Percentiles rank a stretch among this genome's conserved stretches.
phyloP scores from a whole-genome alignment of 352 stramenopile genomes.

The Phytopythium boreale region DNA sequence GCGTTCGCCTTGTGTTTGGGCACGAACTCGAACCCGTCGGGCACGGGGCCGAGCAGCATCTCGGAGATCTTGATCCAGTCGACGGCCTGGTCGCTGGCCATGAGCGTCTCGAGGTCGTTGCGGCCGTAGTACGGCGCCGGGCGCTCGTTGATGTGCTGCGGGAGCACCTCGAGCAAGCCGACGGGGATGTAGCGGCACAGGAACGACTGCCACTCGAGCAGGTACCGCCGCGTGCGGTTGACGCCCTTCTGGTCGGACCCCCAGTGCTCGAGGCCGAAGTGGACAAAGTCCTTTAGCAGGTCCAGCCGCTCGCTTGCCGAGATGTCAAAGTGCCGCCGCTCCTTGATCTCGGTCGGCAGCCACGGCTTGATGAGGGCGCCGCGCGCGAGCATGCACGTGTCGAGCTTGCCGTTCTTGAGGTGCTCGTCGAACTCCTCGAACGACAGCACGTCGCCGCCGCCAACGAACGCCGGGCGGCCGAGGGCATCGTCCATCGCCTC shows the following conservation, averaged over 20 bases:
- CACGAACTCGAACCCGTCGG: slow-evolving; percentile 91
- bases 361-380: slow-evolving; percentile 99
- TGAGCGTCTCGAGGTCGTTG: slow-evolving; percentile 97
- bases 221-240: slow-evolving; percentile 96
- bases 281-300: slow-evolving; percentile 96
- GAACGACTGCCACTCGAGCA: slow-evolving; percentile 99
- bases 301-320: slow-evolving; percentile 95
- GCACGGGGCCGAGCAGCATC: slow-evolving; percentile 96
- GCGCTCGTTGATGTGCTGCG: slow-evolving; percentile 97
- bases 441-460: slow-evolving; percentile 86
- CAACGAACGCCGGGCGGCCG: slow-evolving; percentile 88
- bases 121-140: slow-evolving; percentile 91
- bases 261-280: slow-evolving; percentile 99
- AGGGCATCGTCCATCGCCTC: slow-evolving; percentile 12
- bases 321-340: slow-evolving; percentile 96
- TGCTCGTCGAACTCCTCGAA: slow-evolving; percentile 84
- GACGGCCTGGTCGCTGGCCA: slow-evolving; percentile 92
- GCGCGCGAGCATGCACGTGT: slow-evolving; percentile 89
- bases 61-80: slow-evolving; percentile 99
- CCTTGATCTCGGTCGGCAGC: slow-evolving; percentile 99
- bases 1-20: slow-evolving; percentile 98
- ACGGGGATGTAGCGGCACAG: slow-evolving; percentile 98
- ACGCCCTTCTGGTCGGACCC: slow-evolving; percentile 98
- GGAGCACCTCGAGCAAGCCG: slow-evolving; percentile 93
- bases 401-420: slow-evolving; percentile 77